Base-by-base conservation (phyloP, 495 filamentous ascomycete genomes). In the Sordaria brevicollis region DNA sequence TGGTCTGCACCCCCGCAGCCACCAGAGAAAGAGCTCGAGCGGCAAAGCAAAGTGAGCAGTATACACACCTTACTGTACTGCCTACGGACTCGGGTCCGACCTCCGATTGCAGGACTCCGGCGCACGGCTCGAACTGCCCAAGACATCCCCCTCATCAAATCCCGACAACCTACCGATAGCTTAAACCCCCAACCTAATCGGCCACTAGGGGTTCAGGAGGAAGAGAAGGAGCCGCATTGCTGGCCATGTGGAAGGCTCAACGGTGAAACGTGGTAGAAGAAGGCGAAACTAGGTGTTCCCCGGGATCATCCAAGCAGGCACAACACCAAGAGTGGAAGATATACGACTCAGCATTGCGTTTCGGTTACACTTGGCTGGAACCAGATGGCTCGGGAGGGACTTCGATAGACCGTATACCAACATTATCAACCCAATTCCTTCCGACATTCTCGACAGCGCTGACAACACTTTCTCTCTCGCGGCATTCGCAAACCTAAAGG, bases 191-290 rank as follows among this genome's bases (percentile, higher is more conserved):
- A 68, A 21, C 49, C 13, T 49, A 71, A 15, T 65, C 57, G 37
- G 34, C 39, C 33, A 65, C 25, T 8, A 62, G 25, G 49, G 49
- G 49, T 65, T 67, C 36, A 39, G 37, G 33, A 36, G 13, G 68
- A 65, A 43, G 65, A 33, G 49, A 67, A 67, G 38, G 71, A 65
- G 73, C 72, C 72, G 77, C 74, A 76, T 78, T 74, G 74, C 74
- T 76, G 73, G 79, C 74, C 77, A 80, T 80, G 77, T 78, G 77
- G 74, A 70, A 67, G 74, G 66, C 67, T 68, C 69, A 66, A 75
- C 73, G 70, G 70, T 74, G 70, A 73, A 62, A 73, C 72, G 67
- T 72, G 72, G 70, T 75, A 73, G 70, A 71, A 35, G 66, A 39
- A 69, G 33, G 31, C 34, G 38, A 65, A 70, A 70, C 65, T 37